Evolutionary conservation across 2,329 filamentous ascomycete species (phyloP), one percentile per base, ranked within the genome.

Genomic region (Verticillium dahliae): DNA sequence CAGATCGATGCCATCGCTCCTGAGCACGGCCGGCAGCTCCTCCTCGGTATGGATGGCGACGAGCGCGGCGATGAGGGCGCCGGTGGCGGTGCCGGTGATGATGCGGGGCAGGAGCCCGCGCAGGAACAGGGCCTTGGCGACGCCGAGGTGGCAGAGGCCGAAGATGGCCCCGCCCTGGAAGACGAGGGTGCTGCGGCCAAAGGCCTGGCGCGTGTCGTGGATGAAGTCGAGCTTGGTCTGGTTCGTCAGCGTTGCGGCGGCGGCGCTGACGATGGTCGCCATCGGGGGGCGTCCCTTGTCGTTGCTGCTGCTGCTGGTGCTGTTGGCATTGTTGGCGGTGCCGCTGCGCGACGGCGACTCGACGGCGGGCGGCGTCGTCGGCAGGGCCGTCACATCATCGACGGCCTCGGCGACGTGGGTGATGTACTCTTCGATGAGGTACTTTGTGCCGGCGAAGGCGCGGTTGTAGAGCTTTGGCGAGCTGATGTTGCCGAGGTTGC

Each of bases 121-220:
- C 39, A 92, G 76, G 74, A 93, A 91, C 50, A 97, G 78, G 1
- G 92, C 92, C 71, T 94, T 96, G 45, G 96, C 90, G 6, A 97
- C 92, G 6, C 93, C 93, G 4, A 97, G 74, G 74, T 97, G 94
- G 69, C 91, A 97, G 10, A 97, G 77, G 1, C 93, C 93, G 69
- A 97, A 97, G 62, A 96, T 94, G 52, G 92, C 90, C 14, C 94
- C 93, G 57, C 93, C 93, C 72, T 97, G 92, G 1, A 97, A 76
- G 4, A 97, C 89, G 31, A 97, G 81, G 1, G 90, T 92, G 61
- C 89, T 95, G 66, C 92, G 83, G 10, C 93, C 94, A 75, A 96
- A 96, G 0, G 92, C 91, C 72, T 95, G 91, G 11, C 93, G 83
- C 10, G 92, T 92, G 74, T 96, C 91, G 69, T 95, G 90, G 59